Evolutionary conservation across 139 green algal genomes (phyloP).

Genomic region (Micromonas commoda): DNA sequence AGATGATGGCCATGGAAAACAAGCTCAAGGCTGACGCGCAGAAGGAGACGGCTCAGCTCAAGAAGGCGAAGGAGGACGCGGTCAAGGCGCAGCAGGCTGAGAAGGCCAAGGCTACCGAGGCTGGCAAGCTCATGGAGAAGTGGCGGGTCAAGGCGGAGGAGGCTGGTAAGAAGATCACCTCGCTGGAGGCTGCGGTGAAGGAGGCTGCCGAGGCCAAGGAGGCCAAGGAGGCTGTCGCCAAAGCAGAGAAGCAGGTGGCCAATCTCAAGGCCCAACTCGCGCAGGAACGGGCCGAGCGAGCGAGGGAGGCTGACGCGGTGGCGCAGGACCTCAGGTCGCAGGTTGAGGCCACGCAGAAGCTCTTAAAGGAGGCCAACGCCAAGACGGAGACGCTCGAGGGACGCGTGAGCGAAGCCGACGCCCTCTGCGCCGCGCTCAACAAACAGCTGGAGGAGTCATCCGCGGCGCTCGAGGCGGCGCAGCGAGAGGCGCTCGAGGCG

Average conservation of each 20-base stretch:
- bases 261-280: background rate
- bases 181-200: slow-evolving; percentile 4
- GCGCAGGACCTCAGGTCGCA: background rate
- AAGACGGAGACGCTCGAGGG: background rate
- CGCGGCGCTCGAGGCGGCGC: too few relatives aligned
- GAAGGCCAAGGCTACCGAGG: background rate
- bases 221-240: background rate
- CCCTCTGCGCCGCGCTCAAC: background rate
- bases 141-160: slow-evolving; percentile 6
- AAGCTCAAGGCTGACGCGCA: background rate
- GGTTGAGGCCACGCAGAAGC: background rate
- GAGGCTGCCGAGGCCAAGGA: slow-evolving; percentile 19
- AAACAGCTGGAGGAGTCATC: background rate
- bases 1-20: slow-evolving; percentile 17
- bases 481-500: too few relatives aligned
- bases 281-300: background rate
- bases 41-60: slow-evolving; percentile 16
- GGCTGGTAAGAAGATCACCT: background rate
- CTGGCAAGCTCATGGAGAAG: background rate
- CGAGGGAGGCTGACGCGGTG: background rate
- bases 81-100: background rate
- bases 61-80: slow-evolving; percentile 13
- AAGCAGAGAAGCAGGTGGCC: background rate
- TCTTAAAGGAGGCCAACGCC: background rate
- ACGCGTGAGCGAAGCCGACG: background rate